Conservation (phyloP, 2,329 filamentous ascomycete species). For the Fusarium cyanostomum region DNA sequence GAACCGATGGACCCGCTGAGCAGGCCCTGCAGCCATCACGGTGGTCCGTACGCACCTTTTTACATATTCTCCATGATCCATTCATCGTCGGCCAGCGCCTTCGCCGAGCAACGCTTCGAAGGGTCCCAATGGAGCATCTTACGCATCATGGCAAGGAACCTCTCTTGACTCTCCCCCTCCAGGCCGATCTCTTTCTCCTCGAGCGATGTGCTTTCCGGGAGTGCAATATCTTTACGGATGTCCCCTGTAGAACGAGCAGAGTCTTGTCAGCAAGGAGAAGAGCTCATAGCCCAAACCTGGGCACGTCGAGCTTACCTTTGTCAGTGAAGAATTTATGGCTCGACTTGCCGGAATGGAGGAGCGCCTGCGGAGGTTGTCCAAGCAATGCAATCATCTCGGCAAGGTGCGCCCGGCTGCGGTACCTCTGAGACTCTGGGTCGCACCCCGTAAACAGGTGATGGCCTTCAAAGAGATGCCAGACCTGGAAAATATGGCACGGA, state of each 20-base stretch:
- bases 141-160: conserved; percentile 49
- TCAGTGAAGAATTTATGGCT: conserved; percentile 52
- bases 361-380: conserved; percentile 51
- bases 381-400: conserved; percentile 59
- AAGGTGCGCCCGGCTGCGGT: conserved; percentile 57
- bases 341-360: conserved; percentile 46
- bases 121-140: conserved; percentile 53
- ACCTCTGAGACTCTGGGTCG: conserved; percentile 51
- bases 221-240: conserved; percentile 33
- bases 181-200: conserved; percentile 51
- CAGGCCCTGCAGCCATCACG: too few species aligned
- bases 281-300: conserved; percentile 4
- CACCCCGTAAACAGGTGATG: conserved; percentile 53
- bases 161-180: conserved; percentile 42
- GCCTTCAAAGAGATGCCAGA: conserved; percentile 61
- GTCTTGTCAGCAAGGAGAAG: conserved; percentile 1
- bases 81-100: conserved; percentile 41
- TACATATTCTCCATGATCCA: conserved; percentile 42
- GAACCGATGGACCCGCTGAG: too few species aligned
- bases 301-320: conserved; percentile 41
- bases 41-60: too few species aligned
- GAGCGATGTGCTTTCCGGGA: conserved; percentile 43
- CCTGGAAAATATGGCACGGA: conserved; percentile 42
- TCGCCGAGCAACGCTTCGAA: conserved; percentile 43
- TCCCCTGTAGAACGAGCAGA: conserved; percentile 38